Evolutionary conservation across 2,329 filamentous ascomycete species (phyloP).

Genomic region (Hypoxylon sp.): DNA sequence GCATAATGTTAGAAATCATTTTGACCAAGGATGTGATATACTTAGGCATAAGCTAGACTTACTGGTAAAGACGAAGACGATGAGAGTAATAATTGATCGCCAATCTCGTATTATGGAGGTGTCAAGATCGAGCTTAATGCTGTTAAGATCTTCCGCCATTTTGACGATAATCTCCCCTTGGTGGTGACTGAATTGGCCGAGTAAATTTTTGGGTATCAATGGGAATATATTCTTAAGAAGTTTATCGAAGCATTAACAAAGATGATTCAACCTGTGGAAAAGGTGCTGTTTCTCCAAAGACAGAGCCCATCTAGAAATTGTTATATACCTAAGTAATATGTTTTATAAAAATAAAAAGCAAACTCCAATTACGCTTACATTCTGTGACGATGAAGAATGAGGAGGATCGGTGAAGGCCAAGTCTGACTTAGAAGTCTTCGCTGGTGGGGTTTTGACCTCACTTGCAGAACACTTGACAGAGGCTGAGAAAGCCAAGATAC

Average conservation of each 20-base stretch:
- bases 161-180: background rate
- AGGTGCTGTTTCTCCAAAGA: background rate
- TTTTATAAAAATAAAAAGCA: background rate
- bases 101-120: conserved; percentile 73
- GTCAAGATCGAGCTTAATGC: conserved; percentile 56
- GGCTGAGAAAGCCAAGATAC: conserved; percentile 37
- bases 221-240: background rate
- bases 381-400: conserved; percentile 22
- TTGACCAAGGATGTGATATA: conserved; percentile 1
- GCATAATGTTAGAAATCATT: conserved; percentile 32
- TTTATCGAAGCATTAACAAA: conserved; percentile 5
- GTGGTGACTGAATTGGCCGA: conserved; percentile 6
- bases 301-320: background rate
- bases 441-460: conserved; percentile 30
- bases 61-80: conserved; percentile 80
- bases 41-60: conserved; percentile 57
- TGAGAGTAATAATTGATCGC: conserved; percentile 78
- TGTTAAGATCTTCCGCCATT: conserved; percentile 42
- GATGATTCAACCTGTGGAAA: background rate
- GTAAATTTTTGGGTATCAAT: conserved; percentile 2
- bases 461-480: conserved; percentile 24
- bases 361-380: conserved; percentile 24
- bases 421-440: conserved; percentile 29
- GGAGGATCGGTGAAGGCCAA: conserved; percentile 11
- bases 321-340: conserved; percentile 10